These are phyloP conservation scores for Endoconidiophora laricicola DNA, from an alignment of 2,329 filamentous ascomycete genomes.

Conservation along the genomic window DNA sequence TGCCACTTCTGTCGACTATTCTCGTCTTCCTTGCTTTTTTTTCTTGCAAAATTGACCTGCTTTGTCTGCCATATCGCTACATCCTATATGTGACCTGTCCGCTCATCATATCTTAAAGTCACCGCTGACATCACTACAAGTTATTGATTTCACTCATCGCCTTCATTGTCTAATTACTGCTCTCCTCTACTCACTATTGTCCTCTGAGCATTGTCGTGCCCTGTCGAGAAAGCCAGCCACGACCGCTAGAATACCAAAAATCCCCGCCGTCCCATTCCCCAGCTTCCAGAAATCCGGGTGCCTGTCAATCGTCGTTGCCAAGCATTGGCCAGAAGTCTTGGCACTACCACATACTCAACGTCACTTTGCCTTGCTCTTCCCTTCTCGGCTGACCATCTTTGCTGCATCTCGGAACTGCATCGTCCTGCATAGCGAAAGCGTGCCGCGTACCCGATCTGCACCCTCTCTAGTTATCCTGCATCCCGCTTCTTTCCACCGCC, in stretches of 20 bases:
- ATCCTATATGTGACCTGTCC: no score
- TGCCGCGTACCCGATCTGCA: slow-evolving; percentile 1
- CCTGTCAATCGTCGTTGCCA: slow-evolving; percentile 8
- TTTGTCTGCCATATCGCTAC: neutral
- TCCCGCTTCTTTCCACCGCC: neutral
- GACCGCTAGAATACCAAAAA: neutral
- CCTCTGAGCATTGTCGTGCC: no score
- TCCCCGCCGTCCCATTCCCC: neutral
- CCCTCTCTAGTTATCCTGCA: neutral
- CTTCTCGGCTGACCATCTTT: neutral
- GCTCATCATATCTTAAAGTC: neutral
- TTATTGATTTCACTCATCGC: no score
- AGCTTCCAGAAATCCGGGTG: slow-evolving; percentile 9
- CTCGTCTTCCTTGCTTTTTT: neutral
- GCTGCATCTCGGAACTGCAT: neutral
- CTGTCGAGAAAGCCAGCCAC: no score
- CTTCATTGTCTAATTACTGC: no score
- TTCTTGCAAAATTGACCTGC: neutral
- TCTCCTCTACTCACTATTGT: no score
- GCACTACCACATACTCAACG: neutral
- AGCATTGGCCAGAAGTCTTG: slow-evolving; percentile 1
- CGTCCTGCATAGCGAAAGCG: slow-evolving; percentile 1
- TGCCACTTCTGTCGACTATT: neutral
- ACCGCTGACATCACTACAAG: slow-evolving; percentile 4
- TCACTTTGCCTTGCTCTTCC: neutral